Base-by-base conservation (phyloP, 2,329 filamentous ascomycete species). In the Ophiostoma ulmi region DNA sequence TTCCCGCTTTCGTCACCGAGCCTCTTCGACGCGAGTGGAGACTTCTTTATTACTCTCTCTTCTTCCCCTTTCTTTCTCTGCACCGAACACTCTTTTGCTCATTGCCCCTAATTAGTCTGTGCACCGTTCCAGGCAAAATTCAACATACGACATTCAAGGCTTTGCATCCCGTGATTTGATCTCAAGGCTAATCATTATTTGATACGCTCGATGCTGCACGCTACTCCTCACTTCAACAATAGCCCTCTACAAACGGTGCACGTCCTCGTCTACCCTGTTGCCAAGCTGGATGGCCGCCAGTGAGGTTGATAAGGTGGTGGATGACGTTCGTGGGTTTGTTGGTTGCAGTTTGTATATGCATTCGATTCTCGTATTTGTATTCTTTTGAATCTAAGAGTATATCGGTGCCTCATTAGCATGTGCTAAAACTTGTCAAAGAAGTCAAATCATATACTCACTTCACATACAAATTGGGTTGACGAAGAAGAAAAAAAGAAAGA, bases 1-100 rank as follows among this genome's bases (percentile, higher is more conserved):
- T 58, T 58, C 52, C 52, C 52, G 52, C 66, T 31, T 68, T n/a
- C 22, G 26, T 36, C 66, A 58, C 58, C 65, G 26, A n/a, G 38
- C 38, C 11, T 48, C 44, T 48, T 48, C 17, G 44, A 52, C 22
- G 3, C 3, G 36, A 22, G 58, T 63, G 58, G 26, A 14, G 22
- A 35, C 52, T 26, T 58, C 52, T 26, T 55, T 58, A 58, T 58
- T 58, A 58, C 52, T 22, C 11, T 58, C 8, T 58, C 52, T 22
- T 58, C 52, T 58, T 31, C 52, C 52, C 52, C 52, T 58, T 58
- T 58, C 52, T 58, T 58, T 17, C 52, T 58, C 52, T 58, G 22
- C 52, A 13, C 52, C 52, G 22, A 58, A 26, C 48, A 17, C 48
- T 55, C 48, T 26, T 11, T 58, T 31, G 31, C 31, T 31, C 31